Evolutionary conservation across 306 rosid genomes (phyloP).

Genomic region (Macrotyloma uniflorum): DNA sequence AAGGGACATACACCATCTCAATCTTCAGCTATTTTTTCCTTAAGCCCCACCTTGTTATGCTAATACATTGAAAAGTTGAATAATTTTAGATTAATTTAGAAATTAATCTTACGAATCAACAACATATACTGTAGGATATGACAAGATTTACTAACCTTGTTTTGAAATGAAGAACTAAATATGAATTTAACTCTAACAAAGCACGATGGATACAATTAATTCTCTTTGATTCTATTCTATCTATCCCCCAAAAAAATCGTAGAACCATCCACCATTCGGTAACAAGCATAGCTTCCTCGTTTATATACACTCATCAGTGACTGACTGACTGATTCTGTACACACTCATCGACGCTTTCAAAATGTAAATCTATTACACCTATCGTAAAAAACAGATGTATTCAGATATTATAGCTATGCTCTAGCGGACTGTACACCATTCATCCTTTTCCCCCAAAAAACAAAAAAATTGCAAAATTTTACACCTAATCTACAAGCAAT

Average conservation of each 20-base stretch:
- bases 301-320: conserved; percentile 55
- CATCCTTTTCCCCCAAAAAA: conserved; percentile 5
- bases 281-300: conserved; percentile 38
- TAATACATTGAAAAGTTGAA: neutral
- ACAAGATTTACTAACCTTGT: neutral
- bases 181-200: neutral
- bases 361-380: conserved; percentile 27
- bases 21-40: neutral
- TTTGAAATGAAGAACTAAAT: neutral
- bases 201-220: neutral
- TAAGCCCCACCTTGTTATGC: neutral
- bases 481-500: conserved; percentile 40
- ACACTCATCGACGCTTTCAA: conserved; percentile 23
- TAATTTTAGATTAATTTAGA: neutral
- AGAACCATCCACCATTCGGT: conserved; percentile 17
- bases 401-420: conserved; percentile 41
- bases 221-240: conserved; percentile 15
- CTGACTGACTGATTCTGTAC: conserved; percentile 24
- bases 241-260: conserved; percentile 34
- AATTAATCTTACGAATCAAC: neutral
- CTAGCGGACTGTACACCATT: conserved; percentile 50
- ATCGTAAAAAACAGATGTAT: conserved; percentile 35
- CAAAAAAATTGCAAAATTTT: conserved; percentile 9
- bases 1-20: neutral
- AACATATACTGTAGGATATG: neutral